Conservation (phyloP, 371 early-diverging fungal species). For the Mucor plumbeus region DNA sequence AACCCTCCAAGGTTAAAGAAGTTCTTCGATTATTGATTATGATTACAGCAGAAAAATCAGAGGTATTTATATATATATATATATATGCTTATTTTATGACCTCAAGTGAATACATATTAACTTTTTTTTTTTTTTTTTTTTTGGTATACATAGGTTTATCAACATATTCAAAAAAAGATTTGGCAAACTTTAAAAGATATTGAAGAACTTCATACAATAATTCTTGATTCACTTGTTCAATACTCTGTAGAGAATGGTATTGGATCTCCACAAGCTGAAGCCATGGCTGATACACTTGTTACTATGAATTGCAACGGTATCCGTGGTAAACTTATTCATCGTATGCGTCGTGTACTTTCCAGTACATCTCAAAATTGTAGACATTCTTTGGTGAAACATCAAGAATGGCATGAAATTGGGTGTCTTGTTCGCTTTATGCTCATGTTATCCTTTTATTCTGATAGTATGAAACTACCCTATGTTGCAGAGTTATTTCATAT, state of each 20-base stretch:
- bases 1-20: constrained; percentile 63
- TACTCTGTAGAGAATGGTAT: constrained; percentile 80
- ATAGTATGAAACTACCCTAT: constrained; percentile 68
- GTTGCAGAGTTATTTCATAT: constrained; percentile 86
- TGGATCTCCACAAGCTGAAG: constrained; percentile 77
- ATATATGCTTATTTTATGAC: too few relatives aligned
- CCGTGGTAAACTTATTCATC: constrained; percentile 76
- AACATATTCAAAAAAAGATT: constrained; percentile 77
- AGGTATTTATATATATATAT: too few relatives aligned
- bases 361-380: constrained; percentile 69
- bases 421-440: constrained; percentile 82
- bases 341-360: constrained; percentile 72
- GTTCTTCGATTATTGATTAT: constrained; percentile 76
- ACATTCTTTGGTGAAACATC: constrained; percentile 70
- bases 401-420: constrained; percentile 85
- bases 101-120: too few relatives aligned
- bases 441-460: constrained; percentile 85
- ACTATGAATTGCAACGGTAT: constrained; percentile 76
- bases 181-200: constrained; percentile 79
- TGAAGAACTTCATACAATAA: constrained; percentile 75
- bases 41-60: constrained; percentile 73
- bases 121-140: too few relatives aligned
- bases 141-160: constrained; percentile 76
- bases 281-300: constrained; percentile 80
- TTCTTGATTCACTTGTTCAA: constrained; percentile 77